Evolutionary conservation across 108 stramenopile species (phyloP).

Genomic region (Bacterosira constricta): DNA sequence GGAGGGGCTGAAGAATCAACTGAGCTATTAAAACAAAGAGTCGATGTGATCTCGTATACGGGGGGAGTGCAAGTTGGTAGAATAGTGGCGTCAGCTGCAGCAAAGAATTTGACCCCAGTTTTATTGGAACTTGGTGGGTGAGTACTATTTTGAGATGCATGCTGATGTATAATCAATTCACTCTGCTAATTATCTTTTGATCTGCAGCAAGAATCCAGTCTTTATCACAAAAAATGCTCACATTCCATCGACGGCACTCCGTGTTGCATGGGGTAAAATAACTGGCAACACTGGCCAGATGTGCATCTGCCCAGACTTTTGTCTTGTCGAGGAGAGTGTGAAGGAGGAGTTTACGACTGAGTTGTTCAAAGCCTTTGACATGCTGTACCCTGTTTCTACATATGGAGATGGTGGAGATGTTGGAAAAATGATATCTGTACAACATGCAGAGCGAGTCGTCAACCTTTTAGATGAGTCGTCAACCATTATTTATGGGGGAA

Average conservation of each 20-base stretch:
- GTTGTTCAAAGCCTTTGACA: not conserved
- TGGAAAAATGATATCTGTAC: constrained; percentile 45
- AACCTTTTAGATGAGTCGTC: constrained; percentile 24
- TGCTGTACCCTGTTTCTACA: constrained; percentile 7
- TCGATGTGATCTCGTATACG: constrained; percentile 90
- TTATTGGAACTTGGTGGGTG: constrained; percentile 94
- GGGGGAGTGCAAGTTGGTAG: constrained; percentile 68
- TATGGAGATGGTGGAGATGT: constrained; percentile 33
- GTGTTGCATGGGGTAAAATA: constrained; percentile 71
- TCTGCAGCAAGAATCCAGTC: constrained; percentile 83
- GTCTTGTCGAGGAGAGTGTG: constrained; percentile 14
- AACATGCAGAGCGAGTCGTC: constrained; percentile 49
- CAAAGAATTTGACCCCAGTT: constrained; percentile 85
- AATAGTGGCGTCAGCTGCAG: constrained; percentile 79
- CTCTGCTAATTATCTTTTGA: no score
- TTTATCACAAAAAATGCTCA: constrained; percentile 69
- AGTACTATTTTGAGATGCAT: no score
- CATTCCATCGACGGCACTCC: constrained; percentile 59
- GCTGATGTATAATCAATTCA: no score
- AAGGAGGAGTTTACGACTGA: constrained; percentile 16
- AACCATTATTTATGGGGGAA: constrained; percentile 49
- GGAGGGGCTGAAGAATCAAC: constrained; percentile 74
- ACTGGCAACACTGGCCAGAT: constrained; percentile 86
- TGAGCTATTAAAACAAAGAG: constrained; percentile 58
- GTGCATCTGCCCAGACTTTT: constrained; percentile 82